These are phyloP conservation scores for Dactylonectria macrodidyma DNA, from an alignment of 2,329 filamentous ascomycete species.

Conservation along the genomic window DNA sequence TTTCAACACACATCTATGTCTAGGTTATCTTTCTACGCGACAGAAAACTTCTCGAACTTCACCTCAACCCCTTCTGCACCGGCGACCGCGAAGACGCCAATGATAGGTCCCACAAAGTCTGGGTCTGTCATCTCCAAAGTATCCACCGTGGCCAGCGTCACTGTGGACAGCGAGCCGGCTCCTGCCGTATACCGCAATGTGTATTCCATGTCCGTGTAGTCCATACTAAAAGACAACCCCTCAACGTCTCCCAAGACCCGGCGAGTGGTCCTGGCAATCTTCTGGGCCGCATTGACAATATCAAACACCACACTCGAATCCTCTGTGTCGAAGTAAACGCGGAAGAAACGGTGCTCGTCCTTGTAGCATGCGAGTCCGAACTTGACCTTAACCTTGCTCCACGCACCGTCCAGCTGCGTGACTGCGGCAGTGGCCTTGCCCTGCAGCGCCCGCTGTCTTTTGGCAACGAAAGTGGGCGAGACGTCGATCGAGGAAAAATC, in stretches of 20 bases:
- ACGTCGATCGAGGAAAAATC: background rate
- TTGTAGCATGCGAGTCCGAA: conserved; percentile 9
- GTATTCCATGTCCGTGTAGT: background rate
- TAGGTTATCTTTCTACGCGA: too few species aligned
- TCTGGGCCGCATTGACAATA: conserved; percentile 1
- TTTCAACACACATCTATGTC: too few species aligned
- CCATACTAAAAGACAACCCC: background rate
- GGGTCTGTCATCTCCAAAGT: conserved; percentile 3
- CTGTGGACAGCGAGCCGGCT: background rate
- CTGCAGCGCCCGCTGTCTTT: background rate
- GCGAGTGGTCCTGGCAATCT: background rate
- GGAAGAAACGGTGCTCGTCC: conserved; percentile 6
- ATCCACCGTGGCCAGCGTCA: conserved; percentile 1
- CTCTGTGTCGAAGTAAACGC: background rate
- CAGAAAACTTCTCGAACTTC: too few species aligned
- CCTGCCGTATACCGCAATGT: background rate
- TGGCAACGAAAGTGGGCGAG: background rate
- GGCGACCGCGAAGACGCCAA: conserved; percentile 1
- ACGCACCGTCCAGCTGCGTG: background rate
- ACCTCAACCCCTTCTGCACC: background rate
- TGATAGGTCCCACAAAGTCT: conserved; percentile 9
- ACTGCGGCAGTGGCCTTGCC: background rate
- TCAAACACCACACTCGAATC: background rate
- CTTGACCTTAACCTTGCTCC: background rate
- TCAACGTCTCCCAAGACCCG: too few species aligned